Percentiles rank a stretch among this genome's conserved stretches.
phyloP scores from a whole-genome alignment of 306 rosid genomes.

The Rubus parviflorus region DNA sequence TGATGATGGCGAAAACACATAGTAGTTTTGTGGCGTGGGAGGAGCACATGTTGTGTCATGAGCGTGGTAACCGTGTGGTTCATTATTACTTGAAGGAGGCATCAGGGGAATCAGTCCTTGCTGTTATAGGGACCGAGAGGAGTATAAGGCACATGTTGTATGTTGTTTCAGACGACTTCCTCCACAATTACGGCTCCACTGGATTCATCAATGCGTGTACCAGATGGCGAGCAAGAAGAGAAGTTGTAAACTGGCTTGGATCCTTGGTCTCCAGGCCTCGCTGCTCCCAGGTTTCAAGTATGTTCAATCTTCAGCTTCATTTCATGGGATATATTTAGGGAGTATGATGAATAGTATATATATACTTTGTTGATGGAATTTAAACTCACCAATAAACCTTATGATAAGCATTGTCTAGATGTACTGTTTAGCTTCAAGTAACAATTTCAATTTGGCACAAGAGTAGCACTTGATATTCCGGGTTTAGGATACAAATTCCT shows the following conservation, averaged over 20 bases:
- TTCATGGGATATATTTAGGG: not conserved
- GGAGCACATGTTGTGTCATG: slow-evolving; percentile 68
- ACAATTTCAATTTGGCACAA: not conserved
- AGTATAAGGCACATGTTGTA: slow-evolving; percentile 87
- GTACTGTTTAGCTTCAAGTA: not conserved
- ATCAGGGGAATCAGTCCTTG: slow-evolving; percentile 54
- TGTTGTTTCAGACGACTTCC: slow-evolving; percentile 58
- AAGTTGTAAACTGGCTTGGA: slow-evolving; percentile 78
- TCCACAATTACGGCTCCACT: slow-evolving; percentile 45
- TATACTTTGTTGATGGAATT: not conserved
- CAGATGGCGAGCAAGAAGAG: slow-evolving; percentile 78
- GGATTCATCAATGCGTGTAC: slow-evolving; percentile 40
- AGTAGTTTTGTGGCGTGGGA: slow-evolving; percentile 72
- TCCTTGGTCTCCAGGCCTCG: slow-evolving; percentile 46
- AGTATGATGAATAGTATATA: not conserved
- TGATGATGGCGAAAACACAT: slow-evolving; percentile 40
- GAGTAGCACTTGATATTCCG: not conserved
- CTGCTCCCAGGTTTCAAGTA: slow-evolving; percentile 31
- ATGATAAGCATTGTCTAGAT: not conserved
- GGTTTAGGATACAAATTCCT: slow-evolving; percentile 13
- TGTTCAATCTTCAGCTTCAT: slow-evolving; percentile 14
- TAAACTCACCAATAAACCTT: not conserved
- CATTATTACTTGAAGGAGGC: slow-evolving; percentile 66
- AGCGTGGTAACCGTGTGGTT: slow-evolving; percentile 73
- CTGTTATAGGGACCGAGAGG: slow-evolving; percentile 86